Conservation (phyloP, 1,139 yeast genomes). For the Saccharomycopsis hybrid region DNA sequence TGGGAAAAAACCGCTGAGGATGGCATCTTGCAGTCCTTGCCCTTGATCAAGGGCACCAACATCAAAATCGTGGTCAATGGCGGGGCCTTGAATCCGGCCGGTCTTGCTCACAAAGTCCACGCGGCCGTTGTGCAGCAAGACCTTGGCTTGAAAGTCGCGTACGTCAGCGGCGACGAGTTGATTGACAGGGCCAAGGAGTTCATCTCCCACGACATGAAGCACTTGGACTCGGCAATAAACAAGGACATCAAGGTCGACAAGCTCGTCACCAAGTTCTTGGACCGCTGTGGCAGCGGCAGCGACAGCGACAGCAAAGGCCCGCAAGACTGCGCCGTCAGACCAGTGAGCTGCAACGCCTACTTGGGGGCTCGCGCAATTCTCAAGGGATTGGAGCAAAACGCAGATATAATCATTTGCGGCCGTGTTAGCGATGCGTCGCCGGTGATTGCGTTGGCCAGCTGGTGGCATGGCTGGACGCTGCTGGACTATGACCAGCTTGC, state of each 20-base stretch:
- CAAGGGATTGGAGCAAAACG: too few species aligned
- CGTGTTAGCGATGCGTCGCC: too few species aligned
- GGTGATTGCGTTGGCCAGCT: too few species aligned
- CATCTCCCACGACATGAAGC: slow-evolving; percentile 15
- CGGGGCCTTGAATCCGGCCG: slow-evolving; percentile 24
- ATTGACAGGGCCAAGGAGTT: slow-evolving; percentile 16
- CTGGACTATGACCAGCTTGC: too few species aligned
- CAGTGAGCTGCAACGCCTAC: too few species aligned
- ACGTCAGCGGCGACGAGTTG: slow-evolving; percentile 24
- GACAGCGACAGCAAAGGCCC: too few species aligned
- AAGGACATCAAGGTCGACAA: slow-evolving; percentile 10
- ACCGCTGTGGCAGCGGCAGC: too few species aligned
- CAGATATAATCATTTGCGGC: too few species aligned
- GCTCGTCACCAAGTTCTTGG: not conserved
- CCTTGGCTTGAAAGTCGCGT: slow-evolving; percentile 22
- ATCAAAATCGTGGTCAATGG: slow-evolving; percentile 24
- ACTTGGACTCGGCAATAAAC: slow-evolving; percentile 22
- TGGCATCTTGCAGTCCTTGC: slow-evolving; percentile 19
- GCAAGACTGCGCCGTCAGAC: slow-evolving; percentile 14
- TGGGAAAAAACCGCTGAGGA: slow-evolving; percentile 23
- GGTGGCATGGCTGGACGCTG: too few species aligned
- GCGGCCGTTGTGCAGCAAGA: slow-evolving; percentile 13
- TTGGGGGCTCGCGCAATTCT: too few species aligned
- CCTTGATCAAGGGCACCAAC: slow-evolving; percentile 10
- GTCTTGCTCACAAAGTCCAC: slow-evolving; percentile 22